Conservation (phyloP, 257 asterid species). For the Handroanthus guayacan region DNA sequence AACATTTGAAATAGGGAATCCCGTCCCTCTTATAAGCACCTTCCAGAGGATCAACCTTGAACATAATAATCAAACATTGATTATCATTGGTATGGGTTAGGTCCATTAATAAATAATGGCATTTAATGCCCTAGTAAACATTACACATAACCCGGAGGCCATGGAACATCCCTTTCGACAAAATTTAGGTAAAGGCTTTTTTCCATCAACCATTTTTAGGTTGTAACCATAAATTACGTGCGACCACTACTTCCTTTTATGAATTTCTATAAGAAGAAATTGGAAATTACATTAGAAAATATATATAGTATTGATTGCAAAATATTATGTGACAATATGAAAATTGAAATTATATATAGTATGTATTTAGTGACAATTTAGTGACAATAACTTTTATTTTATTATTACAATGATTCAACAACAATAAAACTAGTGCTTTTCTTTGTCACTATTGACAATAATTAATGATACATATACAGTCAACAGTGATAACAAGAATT, state of each 20-base stretch:
- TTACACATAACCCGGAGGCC: neutral
- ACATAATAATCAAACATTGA: slow-evolving; percentile 22
- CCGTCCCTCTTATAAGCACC: no score
- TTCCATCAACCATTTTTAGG: slow-evolving; percentile 34
- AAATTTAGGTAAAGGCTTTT: slow-evolving; percentile 31
- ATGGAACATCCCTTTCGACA: slow-evolving; percentile 30
- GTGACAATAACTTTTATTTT: no score
- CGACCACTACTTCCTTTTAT: neutral
- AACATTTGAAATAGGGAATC: no score
- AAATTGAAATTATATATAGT: no score
- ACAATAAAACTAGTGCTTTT: no score
- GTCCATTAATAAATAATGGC: slow-evolving; percentile 16
- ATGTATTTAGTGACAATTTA: no score
- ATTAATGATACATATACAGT: no score
- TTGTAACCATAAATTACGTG: slow-evolving; percentile 11
- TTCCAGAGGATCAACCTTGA: neutral
- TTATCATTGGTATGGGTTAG: slow-evolving; percentile 24
- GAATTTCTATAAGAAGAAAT: neutral
- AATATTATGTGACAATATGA: no score
- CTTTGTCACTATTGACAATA: no score
- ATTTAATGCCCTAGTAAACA: slow-evolving; percentile 32
- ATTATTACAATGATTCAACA: no score
- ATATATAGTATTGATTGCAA: no score
- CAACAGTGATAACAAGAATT: no score
- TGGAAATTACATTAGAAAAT: neutral